Conservation (phyloP, 2,329 filamentous ascomycete species). For the Cordyceps pruinosa region DNA sequence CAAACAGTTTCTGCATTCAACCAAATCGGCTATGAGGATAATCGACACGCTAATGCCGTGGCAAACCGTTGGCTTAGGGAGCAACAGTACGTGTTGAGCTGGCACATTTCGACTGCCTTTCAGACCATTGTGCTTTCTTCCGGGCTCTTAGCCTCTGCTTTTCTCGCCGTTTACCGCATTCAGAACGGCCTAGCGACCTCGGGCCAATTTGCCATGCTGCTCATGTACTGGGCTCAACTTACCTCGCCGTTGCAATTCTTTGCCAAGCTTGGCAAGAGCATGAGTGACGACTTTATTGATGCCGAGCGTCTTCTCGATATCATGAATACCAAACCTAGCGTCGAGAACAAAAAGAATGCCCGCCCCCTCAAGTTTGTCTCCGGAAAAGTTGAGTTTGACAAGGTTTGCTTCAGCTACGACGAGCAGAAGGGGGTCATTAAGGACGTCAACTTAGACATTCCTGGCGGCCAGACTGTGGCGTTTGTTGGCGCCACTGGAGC, state of each 20-base stretch:
- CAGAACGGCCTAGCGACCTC: conserved; percentile 52
- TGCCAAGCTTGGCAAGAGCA: conserved; percentile 46
- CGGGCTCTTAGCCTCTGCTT: conserved; percentile 59
- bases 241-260: conserved; percentile 67
- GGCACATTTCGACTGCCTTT: conserved; percentile 46
- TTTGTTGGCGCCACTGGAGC: conserved; percentile 56
- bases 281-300: conserved; percentile 51
- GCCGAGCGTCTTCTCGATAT: conserved; percentile 52
- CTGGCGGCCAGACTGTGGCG: conserved; percentile 48
- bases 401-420: conserved; percentile 53
- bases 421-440: conserved; percentile 52
- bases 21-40: conserved; percentile 50
- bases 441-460: conserved; percentile 42
- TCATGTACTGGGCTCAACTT: conserved; percentile 69
- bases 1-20: conserved; percentile 54
- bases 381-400: conserved; percentile 47
- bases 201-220: conserved; percentile 62
- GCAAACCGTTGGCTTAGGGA: conserved; percentile 32
- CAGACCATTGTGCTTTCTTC: conserved; percentile 59
- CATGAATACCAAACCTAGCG: conserved; percentile 50
- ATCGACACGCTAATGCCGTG: conserved; percentile 46
- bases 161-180: conserved; percentile 58
- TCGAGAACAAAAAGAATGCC: conserved; percentile 46
- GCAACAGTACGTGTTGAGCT: conserved; percentile 34
- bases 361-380: conserved; percentile 42